phyloP scores from a whole-genome alignment of 345 rosid genomes.

The Citrus hindsii region DNA sequence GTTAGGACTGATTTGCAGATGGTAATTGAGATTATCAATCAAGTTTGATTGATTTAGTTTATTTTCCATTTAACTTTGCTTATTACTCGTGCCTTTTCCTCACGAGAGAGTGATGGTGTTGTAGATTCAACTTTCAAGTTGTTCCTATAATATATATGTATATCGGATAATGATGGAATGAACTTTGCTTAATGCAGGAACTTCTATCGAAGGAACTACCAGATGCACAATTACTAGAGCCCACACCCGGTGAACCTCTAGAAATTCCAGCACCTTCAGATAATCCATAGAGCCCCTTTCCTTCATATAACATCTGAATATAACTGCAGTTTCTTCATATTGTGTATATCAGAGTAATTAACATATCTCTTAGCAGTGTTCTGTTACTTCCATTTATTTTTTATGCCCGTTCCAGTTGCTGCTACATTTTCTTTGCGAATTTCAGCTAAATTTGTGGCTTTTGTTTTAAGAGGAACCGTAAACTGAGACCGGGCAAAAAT shows the following conservation, averaged over 20 bases:
- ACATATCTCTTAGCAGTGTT: neutral
- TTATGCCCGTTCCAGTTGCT: neutral
- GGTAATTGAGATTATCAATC: neutral
- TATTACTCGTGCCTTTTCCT: neutral
- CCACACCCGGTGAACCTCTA: conserved; percentile 66
- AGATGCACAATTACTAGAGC: conserved; percentile 60
- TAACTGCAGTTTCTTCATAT: neutral
- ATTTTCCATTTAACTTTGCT: neutral
- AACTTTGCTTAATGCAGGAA: conserved; percentile 37
- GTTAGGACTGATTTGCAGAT: neutral
- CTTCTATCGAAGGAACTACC: conserved; percentile 66
- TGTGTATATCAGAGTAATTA: neutral
- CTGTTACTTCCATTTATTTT: neutral
- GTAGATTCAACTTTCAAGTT: neutral
- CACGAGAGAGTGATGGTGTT: neutral
- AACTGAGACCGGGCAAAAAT: no score
- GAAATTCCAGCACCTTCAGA: conserved; percentile 39
- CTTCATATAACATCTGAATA: neutral
- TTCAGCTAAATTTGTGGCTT: no score
- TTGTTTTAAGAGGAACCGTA: no score
- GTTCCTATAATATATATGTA: neutral
- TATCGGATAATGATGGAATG: neutral
- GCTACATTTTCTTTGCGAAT: no score
- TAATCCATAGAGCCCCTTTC: neutral
- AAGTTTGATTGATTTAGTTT: neutral